Conservation (phyloP, 345 rosid genomes). For the Cardamine occulta region DNA sequence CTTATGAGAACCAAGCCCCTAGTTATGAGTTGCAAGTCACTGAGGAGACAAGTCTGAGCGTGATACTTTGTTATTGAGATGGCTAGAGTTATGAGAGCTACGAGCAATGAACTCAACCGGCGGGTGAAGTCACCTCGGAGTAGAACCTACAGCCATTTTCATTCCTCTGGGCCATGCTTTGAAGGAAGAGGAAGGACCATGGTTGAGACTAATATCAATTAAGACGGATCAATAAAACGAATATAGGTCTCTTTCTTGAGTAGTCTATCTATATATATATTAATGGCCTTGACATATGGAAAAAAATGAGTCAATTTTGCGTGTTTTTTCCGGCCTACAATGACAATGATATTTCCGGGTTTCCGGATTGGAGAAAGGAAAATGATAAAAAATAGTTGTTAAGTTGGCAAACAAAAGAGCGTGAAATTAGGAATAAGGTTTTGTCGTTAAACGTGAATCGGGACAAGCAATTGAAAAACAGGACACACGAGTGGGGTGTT, state of each 20-base stretch:
- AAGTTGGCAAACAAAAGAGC: slow-evolving; percentile 31
- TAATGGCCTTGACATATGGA: neutral
- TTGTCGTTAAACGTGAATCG: slow-evolving; percentile 39
- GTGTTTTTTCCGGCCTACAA: slow-evolving; percentile 20
- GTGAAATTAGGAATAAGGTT: slow-evolving; percentile 38
- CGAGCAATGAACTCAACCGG: neutral
- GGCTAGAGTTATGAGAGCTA: neutral
- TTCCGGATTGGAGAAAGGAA: neutral
- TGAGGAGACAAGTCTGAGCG: neutral
- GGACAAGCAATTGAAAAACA: slow-evolving; percentile 40
- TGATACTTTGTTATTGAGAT: neutral
- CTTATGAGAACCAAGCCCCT: neutral
- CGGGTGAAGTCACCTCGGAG: neutral
- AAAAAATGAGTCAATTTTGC: neutral
- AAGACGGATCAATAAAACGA: neutral
- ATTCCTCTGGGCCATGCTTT: neutral
- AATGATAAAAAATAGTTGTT: slow-evolving; percentile 9
- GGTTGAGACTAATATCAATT: neutral
- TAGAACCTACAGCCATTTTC: neutral
- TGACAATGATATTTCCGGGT: slow-evolving; percentile 16
- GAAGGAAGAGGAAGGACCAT: slow-evolving; percentile 7
- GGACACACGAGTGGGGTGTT: slow-evolving; percentile 49
- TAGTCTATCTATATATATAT: neutral
- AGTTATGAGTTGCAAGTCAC: slow-evolving; percentile 16
- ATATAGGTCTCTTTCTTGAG: neutral